These are phyloP conservation scores for Oryza glaberrima DNA, from an alignment of 176 grass and related monocot genomes.

Conservation along the genomic window DNA sequence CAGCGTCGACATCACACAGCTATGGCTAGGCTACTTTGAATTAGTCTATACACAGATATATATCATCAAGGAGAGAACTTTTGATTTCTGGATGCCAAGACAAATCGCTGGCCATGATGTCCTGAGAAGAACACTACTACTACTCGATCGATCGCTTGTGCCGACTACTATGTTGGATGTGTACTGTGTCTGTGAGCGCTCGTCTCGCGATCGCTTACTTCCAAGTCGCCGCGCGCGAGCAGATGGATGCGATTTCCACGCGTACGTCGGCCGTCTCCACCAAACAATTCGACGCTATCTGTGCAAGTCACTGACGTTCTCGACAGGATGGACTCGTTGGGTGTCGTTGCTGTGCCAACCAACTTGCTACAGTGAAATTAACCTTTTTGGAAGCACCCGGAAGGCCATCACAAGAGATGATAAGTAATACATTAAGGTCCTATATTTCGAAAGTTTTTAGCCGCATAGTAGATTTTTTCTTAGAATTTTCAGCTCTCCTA, in stretches of 20 bases:
- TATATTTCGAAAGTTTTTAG: too few relatives aligned
- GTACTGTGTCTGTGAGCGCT: neutral
- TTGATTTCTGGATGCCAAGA: neutral
- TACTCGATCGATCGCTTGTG: neutral
- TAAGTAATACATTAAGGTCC: neutral
- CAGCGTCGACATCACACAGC: too few relatives aligned
- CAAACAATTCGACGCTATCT: neutral
- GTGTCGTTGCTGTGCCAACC: neutral
- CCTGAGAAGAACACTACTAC: neutral
- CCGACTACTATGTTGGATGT: neutral
- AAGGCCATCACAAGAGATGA: neutral
- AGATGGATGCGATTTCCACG: neutral
- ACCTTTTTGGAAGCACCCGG: neutral
- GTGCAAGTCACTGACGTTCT: neutral
- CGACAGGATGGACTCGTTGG: neutral
- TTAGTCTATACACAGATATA: neutral
- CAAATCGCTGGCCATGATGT: neutral
- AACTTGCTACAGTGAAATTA: neutral
- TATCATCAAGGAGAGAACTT: neutral
- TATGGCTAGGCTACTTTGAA: too few relatives aligned
- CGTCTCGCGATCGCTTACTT: neutral
- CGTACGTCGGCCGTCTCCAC: neutral
- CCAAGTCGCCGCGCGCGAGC: slow-evolving; percentile 1
- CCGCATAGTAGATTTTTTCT: too few relatives aligned
- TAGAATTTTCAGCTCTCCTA: too few relatives aligned